These are phyloP conservation scores for Phlyctochytrium arcticum DNA, from an alignment of 192 early-diverging fungal genomes.

Conservation along the genomic window DNA sequence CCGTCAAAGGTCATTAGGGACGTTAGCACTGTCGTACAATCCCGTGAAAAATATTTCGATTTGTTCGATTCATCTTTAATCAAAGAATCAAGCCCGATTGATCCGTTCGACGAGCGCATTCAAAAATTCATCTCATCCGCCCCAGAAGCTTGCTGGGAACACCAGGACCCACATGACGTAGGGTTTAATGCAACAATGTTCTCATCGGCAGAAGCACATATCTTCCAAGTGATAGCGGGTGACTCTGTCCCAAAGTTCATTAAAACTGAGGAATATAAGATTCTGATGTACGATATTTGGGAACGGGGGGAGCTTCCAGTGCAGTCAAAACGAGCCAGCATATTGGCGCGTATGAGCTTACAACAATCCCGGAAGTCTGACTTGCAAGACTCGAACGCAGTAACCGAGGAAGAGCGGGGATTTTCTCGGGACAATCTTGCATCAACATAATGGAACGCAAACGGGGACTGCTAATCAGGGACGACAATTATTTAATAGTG, in stretches of 20 bases:
- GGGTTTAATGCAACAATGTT: slow-evolving; percentile 40
- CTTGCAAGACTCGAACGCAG: no score
- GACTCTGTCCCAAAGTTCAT: slow-evolving; percentile 76
- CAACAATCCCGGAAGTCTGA: no score
- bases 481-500: no score
- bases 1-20: slow-evolving; percentile 31
- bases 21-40: slow-evolving; percentile 31
- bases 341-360: background rate
- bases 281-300: slow-evolving; percentile 9
- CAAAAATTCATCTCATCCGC: no score
- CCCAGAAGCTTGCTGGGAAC: slow-evolving; percentile 1
- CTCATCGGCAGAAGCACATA: slow-evolving; percentile 61
- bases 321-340: background rate
- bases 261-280: slow-evolving; percentile 50
- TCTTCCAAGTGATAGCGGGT: slow-evolving; percentile 67
- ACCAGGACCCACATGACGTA: background rate
- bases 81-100: slow-evolving; percentile 40
- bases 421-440: no score
- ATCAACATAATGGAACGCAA: no score
- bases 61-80: slow-evolving; percentile 52
- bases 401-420: no score
- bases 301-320: slow-evolving; percentile 9
- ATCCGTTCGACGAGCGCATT: slow-evolving; percentile 42
- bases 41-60: slow-evolving; percentile 40
- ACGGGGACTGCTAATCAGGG: no score